Evolutionary conservation across 108 stramenopile genomes (phyloP), one percentile per base, ranked within the genome.

Genomic region (Thalassiosira profunda): DNA sequence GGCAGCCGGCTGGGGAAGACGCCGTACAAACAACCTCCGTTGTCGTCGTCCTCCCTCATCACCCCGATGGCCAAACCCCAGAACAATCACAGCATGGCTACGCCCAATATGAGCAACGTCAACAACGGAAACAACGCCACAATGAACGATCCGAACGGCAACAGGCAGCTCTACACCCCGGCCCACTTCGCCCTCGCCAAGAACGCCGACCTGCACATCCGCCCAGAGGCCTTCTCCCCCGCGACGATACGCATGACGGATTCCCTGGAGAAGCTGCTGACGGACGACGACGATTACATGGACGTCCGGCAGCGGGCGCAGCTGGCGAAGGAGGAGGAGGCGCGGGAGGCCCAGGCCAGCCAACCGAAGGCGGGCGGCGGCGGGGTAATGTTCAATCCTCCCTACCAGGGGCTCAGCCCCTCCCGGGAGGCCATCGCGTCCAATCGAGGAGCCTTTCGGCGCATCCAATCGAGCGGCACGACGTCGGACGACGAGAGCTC

Each of bases 161-260:
- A 56, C 18, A 62, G 67, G 43, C 76, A 69, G 18, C 56, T 69
- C 15, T 77, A 77, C 40, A 77, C 76, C 15, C 76, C 76, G 5
- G 76, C 76, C 26, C 79, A 74, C 40, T 58, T 63, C 33, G 67
- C 80, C 12, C 45, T 81, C 3, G 29, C 67, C 26, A 84, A 83
- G 59, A 80, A 80, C 52, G 56, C 72, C 4, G 57, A 80, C 34
- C 29, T 79, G 34, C 61, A 77, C 36, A 24, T 61, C 26, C 69
- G 70, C 9, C 64, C 75, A 6, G 81, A 80, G 17, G 82, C 81
- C 1, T 90, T 86, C 38, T 88, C 86, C 17, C 91, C 91, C 23
- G 83, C 81, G 53, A 88, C 86, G 0, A 67, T 90, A 26, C 76
- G 87, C 15, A 76, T 93, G 58, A 84, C 89, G 29, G 84, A 87